Base-by-base conservation (phyloP, 1,284 basidiomycete genomes). In the Ganoderma sinense region DNA sequence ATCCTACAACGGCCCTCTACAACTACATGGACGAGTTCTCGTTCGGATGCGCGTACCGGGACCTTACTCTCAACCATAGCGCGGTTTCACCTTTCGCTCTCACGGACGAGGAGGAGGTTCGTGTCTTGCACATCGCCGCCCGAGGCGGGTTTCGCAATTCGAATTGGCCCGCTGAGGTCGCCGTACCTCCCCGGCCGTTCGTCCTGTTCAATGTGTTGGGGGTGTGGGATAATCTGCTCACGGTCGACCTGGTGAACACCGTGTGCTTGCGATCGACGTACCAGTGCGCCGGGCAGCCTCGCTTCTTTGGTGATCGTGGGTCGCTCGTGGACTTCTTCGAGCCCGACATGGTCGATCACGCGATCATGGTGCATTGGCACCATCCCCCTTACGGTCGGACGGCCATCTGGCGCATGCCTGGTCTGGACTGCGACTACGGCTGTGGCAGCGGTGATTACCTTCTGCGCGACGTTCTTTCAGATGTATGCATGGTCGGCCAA, bases 1-100 rank as follows among this genome's bases (percentile, higher is more conserved):
- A 26, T 31, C 23, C 13, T 14, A 29, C 13, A 14, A 55, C 53
- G 1, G 26, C 29, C 0, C 29, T 55, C 0, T 55, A 18, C 53
- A 55, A 55, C 53, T 55, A 55, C 53, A 55, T 55, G 53, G 53
- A 55, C 29, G 29, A 55, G 53, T 55, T 29, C 26, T 55, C 53
- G 7, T 55, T 55, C 4, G 29, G 53, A 16, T 16, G 53, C 53
- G 53, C 53, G 5, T 55, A 55, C 29, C 26, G 53, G 2, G 53
- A 55, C 53, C 26, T 55, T 7, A 55, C 53, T 1, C 23, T 55
- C 13, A 55, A 55, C 6, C 53, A 14, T 55, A 23, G 23, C 7
- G 51, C 10, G 23, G 23, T 26, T 1, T 7, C 23, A 4, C 23
- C 51, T 3, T 1, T 7, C 2, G 10, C n/a, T 11, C 48, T 11